Evolutionary conservation across 2,329 filamentous ascomycete genomes (phyloP).

Genomic region (Apiospora saccharicola): DNA sequence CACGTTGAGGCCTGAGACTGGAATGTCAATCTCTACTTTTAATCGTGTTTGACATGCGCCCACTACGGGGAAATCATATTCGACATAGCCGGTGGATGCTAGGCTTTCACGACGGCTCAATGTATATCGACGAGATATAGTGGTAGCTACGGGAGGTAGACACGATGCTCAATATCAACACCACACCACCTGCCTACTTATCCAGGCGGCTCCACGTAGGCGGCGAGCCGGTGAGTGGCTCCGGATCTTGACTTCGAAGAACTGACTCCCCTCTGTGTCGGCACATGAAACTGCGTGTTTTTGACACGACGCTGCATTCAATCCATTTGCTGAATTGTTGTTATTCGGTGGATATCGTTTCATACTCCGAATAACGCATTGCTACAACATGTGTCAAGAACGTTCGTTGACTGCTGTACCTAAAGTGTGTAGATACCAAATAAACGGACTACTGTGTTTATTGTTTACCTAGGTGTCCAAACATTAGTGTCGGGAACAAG

Average conservation of each 20-base stretch:
- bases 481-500: too few species aligned
- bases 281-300: not conserved
- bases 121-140: not conserved
- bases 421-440: too few species aligned
- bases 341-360: not conserved
- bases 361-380: not conserved
- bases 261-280: slow-evolving; percentile 8
- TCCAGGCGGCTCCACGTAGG: not conserved
- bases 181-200: not conserved
- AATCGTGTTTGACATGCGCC: not conserved
- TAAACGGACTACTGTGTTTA: too few species aligned
- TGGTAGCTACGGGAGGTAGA: too few species aligned
- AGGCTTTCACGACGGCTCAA: not conserved
- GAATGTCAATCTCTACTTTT: not conserved
- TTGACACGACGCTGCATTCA: not conserved
- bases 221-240: not conserved
- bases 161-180: not conserved
- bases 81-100: not conserved
- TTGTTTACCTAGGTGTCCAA: too few species aligned
- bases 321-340: not conserved
- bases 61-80: not conserved
- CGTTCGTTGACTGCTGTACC: too few species aligned
- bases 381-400: not conserved
- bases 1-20: not conserved
- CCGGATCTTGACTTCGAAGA: not conserved